These are phyloP conservation scores for Eleusine coracana DNA, from an alignment of 176 grass and related monocot species.

Conservation along the genomic window DNA sequence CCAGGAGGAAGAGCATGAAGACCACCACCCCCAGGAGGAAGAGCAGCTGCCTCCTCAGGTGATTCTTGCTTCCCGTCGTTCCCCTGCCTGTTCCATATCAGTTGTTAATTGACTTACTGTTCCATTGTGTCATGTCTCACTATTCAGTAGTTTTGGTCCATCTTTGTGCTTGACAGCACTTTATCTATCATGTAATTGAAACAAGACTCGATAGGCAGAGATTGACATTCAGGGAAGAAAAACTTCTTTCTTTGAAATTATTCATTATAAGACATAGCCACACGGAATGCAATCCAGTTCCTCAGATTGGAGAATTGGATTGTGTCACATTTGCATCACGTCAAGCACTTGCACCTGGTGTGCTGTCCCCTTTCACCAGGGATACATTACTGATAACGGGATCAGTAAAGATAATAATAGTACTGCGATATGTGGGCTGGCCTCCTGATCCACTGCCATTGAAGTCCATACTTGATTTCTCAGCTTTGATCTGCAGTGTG, in stretches of 20 bases:
- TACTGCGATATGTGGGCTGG: neutral
- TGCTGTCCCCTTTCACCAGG: neutral
- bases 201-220: neutral
- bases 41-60: neutral
- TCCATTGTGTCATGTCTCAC: neutral
- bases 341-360: neutral
- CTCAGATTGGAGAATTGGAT: too few relatives aligned
- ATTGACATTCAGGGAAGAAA: neutral
- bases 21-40: neutral
- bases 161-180: neutral
- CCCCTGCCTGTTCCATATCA: neutral
- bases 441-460: neutral
- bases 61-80: neutral
- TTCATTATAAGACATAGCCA: neutral
- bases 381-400: neutral
- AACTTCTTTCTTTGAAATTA: neutral
- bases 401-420: neutral
- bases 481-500: neutral
- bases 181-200: neutral
- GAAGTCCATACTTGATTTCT: neutral
- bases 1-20: neutral
- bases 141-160: neutral
- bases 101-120: neutral
- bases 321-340: neutral
- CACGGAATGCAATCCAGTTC: neutral